These are phyloP conservation scores for Retiboletus flavoniger DNA, from an alignment of 1,284 basidiomycete genomes.

Conservation along the genomic window DNA sequence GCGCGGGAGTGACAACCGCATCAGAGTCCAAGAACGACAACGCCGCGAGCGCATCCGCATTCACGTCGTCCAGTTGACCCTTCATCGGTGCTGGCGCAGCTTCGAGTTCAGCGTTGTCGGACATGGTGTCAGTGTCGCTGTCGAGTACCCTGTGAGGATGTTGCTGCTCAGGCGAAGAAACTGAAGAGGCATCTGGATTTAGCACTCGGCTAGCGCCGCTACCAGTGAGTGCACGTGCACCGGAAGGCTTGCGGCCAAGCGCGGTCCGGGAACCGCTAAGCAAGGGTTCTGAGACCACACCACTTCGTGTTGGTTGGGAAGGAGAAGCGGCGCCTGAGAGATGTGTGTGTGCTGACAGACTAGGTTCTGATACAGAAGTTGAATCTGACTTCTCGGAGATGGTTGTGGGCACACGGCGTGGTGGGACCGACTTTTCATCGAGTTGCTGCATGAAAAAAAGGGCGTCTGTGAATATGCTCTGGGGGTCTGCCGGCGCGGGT, in stretches of 20 bases:
- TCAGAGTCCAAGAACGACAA: constrained; percentile 67
- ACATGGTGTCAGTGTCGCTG: constrained; percentile 34
- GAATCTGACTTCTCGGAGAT: constrained; percentile 36
- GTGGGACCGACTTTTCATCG: constrained; percentile 35
- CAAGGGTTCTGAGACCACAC: constrained; percentile 29
- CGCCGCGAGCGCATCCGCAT: constrained; percentile 73
- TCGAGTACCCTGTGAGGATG: constrained; percentile 28
- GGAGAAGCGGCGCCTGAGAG: constrained; percentile 17
- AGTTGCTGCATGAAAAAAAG: constrained; percentile 68
- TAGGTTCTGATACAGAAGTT: constrained; percentile 35
- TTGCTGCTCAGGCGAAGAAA: constrained; percentile 33
- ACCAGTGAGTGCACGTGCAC: constrained; percentile 73
- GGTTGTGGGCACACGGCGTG: constrained; percentile 42
- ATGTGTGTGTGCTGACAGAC: constrained; percentile 7
- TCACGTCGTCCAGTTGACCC: constrained; percentile 44
- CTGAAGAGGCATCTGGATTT: constrained; percentile 33
- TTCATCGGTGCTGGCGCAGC: constrained; percentile 14
- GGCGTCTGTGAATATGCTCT: constrained; percentile 56
- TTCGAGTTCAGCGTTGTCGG: constrained; percentile 17
- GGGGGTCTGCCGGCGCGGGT: constrained; percentile 21
- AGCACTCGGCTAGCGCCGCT: constrained; percentile 34
- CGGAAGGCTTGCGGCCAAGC: constrained; percentile 75
- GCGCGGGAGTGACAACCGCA: constrained; percentile 19
- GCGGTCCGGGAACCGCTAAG: constrained; percentile 37
- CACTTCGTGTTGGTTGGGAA: constrained; percentile 35